Conservation (phyloP, 495 filamentous ascomycete genomes). For the Corynascus novoguineensis region DNA sequence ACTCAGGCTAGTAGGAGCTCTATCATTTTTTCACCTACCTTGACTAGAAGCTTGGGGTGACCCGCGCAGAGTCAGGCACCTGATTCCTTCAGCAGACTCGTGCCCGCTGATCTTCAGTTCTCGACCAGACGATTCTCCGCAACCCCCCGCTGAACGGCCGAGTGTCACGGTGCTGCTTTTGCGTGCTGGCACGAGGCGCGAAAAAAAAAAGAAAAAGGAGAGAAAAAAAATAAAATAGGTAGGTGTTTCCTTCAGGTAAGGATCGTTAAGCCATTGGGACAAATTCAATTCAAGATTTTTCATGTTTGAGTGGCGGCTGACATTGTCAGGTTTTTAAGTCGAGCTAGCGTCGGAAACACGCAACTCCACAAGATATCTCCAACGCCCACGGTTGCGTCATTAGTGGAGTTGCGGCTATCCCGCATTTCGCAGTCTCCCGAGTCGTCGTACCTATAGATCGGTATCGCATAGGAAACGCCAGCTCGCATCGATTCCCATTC, state of each 20-base stretch:
- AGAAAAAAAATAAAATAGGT: no score
- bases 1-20: background rate
- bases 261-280: background rate
- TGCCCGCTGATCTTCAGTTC: slow-evolving; percentile 8
- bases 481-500: background rate
- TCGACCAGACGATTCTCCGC: background rate
- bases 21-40: background rate
- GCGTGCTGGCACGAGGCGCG: background rate
- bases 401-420: slow-evolving; percentile 21
- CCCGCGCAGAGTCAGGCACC: background rate
- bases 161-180: background rate
- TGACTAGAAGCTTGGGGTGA: background rate
- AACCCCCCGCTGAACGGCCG: background rate
- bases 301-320: background rate
- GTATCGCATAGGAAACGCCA: background rate
- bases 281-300: background rate
- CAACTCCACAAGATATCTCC: background rate
- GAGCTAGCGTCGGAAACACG: slow-evolving; percentile 1
- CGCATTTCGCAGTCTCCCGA: background rate
- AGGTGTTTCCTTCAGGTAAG: background rate
- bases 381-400: slow-evolving; percentile 23
- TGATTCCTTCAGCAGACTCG: background rate
- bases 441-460: background rate
- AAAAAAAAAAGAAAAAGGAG: background rate
- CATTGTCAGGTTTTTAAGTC: background rate